Conservation (phyloP, 352 stramenopile species). For the Thalassiosira ordinaria region DNA sequence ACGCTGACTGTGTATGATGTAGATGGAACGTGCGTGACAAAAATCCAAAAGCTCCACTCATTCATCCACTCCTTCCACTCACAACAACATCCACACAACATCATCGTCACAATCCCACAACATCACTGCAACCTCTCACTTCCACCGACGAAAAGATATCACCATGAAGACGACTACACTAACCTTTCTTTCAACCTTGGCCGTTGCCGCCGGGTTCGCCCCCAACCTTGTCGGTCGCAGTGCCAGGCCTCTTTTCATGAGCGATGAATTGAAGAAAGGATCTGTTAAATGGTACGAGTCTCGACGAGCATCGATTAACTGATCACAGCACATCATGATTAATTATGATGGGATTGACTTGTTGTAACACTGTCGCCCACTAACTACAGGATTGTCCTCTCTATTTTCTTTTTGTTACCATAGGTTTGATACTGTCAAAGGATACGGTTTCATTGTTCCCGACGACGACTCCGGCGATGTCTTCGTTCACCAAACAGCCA, state of each 20-base stretch:
- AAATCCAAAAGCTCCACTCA: too few species aligned
- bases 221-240: conserved; percentile 10
- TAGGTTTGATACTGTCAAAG: conserved; percentile 83
- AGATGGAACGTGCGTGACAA: too few species aligned
- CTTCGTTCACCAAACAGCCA: conserved; percentile 80
- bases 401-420: neutral
- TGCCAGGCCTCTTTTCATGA: conserved; percentile 41
- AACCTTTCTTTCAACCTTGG: conserved; percentile 42
- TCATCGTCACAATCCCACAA: too few species aligned
- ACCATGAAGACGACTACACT: conserved; percentile 41
- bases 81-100: neutral
- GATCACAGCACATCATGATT: too few species aligned
- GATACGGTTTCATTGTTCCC: conserved; percentile 85
- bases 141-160: neutral
- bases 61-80: too few species aligned
- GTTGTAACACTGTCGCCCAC: too few species aligned
- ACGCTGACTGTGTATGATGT: too few species aligned
- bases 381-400: neutral
- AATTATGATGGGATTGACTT: conserved; percentile 1
- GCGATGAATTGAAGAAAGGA: conserved; percentile 41
- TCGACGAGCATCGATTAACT: too few species aligned
- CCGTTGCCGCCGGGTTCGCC: conserved; percentile 37
- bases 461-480: conserved; percentile 69
- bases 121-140: neutral
- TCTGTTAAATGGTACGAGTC: conserved; percentile 68